Conservation (phyloP, 352 stramenopile genomes). For the Pythium folliculosum region DNA sequence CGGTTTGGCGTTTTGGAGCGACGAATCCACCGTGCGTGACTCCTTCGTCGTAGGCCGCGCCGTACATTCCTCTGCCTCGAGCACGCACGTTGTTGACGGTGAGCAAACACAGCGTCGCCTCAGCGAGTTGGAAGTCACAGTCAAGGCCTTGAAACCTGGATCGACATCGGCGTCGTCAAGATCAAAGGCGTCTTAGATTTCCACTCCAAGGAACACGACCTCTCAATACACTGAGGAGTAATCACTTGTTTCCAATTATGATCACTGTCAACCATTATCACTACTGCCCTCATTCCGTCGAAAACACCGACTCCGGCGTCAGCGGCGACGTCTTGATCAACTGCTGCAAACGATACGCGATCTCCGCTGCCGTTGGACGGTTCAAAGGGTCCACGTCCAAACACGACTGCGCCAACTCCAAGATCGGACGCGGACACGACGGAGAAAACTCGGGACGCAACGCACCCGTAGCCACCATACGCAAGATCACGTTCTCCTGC, state of each 20-base stretch:
- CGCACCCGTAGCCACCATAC: conserved; percentile 19
- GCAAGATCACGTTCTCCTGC: conserved; percentile 22
- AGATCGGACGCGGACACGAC: conserved; percentile 19
- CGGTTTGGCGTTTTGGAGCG: conserved; percentile 57
- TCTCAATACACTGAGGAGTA: too few relatives aligned
- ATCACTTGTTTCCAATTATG: too few relatives aligned
- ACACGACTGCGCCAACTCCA: conserved; percentile 22
- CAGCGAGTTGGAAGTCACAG: background rate
- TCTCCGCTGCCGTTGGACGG: conserved; percentile 27
- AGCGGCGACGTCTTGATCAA: conserved; percentile 19
- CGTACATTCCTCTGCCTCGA: conserved; percentile 29
- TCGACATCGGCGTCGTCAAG: background rate
- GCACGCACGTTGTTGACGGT: background rate
- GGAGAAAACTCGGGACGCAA: conserved; percentile 22
- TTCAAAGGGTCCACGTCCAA: conserved; percentile 25
- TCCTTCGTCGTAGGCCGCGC: conserved; percentile 78
- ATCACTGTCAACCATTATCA: background rate
- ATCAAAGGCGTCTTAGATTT: background rate
- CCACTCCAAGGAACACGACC: too few relatives aligned
- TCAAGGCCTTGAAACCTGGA: background rate
- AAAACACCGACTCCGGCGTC: background rate
- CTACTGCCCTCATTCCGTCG: background rate
- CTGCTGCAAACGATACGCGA: conserved; percentile 23
- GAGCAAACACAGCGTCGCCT: conserved; percentile 2
- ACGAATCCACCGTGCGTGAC: conserved; percentile 70